Percentiles rank a stretch among this genome's conserved stretches.
Evolutionary conservation across 2,329 filamentous ascomycete genomes (phyloP).

Genomic region (Helicocarpus griseus): DNA sequence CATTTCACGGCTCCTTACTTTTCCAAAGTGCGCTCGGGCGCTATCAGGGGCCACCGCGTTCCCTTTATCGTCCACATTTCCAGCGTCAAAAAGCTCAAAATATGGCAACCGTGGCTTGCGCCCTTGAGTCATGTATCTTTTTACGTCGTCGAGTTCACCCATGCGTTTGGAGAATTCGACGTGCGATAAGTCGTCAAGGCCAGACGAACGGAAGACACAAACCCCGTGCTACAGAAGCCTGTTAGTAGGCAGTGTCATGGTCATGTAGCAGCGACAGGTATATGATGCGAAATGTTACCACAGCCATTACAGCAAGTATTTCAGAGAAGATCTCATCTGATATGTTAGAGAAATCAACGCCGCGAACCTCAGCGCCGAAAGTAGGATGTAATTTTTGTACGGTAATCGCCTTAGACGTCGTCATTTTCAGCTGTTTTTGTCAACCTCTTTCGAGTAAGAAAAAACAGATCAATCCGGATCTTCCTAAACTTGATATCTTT

Average conservation of each 20-base stretch:
- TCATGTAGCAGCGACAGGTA: too few relatives aligned
- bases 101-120: conserved; percentile 40
- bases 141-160: conserved; percentile 10
- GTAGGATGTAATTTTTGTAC: not conserved
- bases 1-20: not conserved
- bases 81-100: conserved; percentile 48
- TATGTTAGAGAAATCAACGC: not conserved
- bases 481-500: too few relatives aligned
- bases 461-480: too few relatives aligned
- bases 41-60: conserved; percentile 32
- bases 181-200: conserved; percentile 10
- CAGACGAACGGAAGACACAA: not conserved
- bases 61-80: conserved; percentile 44
- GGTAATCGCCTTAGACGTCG: not conserved
- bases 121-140: conserved; percentile 18
- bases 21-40: not conserved
- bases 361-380: not conserved
- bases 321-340: not conserved
- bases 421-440: too few relatives aligned
- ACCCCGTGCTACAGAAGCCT: too few relatives aligned
- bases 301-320: not conserved
- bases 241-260: not conserved
- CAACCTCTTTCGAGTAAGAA: not conserved
- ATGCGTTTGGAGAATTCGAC: conserved; percentile 13
- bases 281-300: not conserved